These are phyloP conservation scores for Fragilariopsis cylindrus DNA, from an alignment of 108 stramenopile genomes.

Conservation along the genomic window DNA sequence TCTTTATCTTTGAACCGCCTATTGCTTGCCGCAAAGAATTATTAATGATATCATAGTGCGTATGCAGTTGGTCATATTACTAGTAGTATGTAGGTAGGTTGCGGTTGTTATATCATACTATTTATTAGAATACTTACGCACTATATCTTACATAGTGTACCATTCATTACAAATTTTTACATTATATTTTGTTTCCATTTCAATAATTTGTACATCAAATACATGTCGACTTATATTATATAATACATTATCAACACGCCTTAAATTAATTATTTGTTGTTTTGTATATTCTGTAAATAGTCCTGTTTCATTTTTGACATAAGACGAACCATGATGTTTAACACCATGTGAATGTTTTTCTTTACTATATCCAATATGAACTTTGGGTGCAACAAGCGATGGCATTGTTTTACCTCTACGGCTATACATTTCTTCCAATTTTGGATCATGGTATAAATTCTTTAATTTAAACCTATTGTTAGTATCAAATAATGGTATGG, in stretches of 20 bases:
- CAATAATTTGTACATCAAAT: neutral
- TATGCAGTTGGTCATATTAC: too few relatives aligned
- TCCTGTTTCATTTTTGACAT: neutral
- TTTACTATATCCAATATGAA: neutral
- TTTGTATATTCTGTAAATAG: neutral
- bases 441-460: neutral
- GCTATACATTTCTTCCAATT: neutral
- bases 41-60: too few relatives aligned
- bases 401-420: neutral
- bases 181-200: neutral
- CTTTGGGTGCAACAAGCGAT: neutral
- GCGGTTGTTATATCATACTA: too few relatives aligned
- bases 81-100: too few relatives aligned
- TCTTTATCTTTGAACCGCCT: too few relatives aligned
- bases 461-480: neutral
- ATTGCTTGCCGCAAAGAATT: too few relatives aligned
- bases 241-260: neutral
- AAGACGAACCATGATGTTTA: neutral
- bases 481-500: neutral
- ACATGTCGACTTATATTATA: conserved; percentile 5
- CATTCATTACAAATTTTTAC: neutral
- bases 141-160: neutral
- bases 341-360: neutral
- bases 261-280: neutral
- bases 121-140: too few relatives aligned